Percentiles rank a stretch among this genome's conserved stretches.
Conservation (phyloP, 1,284 basidiomycete genomes). For the Vanrija sp. region DNA sequence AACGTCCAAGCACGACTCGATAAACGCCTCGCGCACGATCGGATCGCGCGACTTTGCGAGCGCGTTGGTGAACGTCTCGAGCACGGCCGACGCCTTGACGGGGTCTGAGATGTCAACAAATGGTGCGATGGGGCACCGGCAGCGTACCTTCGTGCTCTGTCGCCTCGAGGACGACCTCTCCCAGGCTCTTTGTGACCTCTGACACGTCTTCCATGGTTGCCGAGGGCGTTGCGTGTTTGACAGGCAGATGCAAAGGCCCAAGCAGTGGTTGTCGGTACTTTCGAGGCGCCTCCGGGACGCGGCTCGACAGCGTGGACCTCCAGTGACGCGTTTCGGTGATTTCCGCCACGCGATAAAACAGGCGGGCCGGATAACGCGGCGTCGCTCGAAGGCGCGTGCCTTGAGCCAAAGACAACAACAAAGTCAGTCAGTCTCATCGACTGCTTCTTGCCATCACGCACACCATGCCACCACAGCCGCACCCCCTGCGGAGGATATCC, state of each 20-base stretch:
- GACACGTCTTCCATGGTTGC: conserved; percentile 4
- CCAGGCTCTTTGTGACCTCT: conserved; percentile 12
- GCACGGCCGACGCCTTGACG: conserved; percentile 10
- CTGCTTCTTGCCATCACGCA: neutral
- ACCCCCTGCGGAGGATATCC: conserved; percentile 79
- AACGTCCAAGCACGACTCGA: conserved; percentile 13
- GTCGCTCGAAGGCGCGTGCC: no score
- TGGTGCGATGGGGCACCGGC: neutral
- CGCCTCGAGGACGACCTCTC: conserved; percentile 14
- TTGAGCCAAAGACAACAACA: no score
- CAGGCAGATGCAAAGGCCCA: no score
- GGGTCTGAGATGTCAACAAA: conserved; percentile 1
- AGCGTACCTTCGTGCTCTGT: conserved; percentile 6
- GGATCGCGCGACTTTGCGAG: conserved; percentile 10
- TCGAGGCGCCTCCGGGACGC: no score
- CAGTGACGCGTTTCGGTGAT: no score
- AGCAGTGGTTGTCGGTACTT: no score
- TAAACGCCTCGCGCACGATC: conserved; percentile 16
- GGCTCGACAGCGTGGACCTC: no score
- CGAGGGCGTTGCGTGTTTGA: no score
- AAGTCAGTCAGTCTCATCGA: no score
- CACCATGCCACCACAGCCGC: conserved; percentile 12
- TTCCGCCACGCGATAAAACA: no score
- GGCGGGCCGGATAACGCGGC: no score
- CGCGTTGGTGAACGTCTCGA: conserved; percentile 11